A percentile compares a stretch with the other conserved stretches of the same genome.
Evolutionary conservation across 2,329 filamentous ascomycete species (phyloP).

Genomic region (Fusarium foetens): DNA sequence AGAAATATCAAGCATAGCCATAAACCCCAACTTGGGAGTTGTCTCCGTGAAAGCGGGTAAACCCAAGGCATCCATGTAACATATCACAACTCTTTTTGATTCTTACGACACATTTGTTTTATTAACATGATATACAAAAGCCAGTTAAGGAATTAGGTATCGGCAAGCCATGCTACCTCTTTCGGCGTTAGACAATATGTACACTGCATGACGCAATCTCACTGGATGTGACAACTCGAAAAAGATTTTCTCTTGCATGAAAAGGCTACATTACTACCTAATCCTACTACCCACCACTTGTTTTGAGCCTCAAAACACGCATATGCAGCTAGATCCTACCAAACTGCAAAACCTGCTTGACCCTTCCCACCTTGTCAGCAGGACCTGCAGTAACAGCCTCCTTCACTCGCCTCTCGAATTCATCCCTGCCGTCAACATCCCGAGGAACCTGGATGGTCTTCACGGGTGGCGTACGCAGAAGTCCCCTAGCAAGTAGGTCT

Average conservation of each 20-base stretch:
- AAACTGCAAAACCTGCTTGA: conserved; percentile 9
- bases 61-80: not conserved
- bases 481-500: not conserved
- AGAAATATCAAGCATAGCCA: fast-evolving
- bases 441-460: not conserved
- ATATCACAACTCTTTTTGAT: fast-evolving
- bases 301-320: fast-evolving
- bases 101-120: not conserved
- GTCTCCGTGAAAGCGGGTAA: too few species aligned
- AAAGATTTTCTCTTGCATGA: fast-evolving
- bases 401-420: not conserved
- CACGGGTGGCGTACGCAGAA: not conserved
- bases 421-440: not conserved
- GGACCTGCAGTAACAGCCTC: not conserved
- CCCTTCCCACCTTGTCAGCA: not conserved
- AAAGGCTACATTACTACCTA: not conserved
- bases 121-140: not conserved
- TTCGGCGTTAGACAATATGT: not conserved
- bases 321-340: not conserved
- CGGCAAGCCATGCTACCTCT: not conserved
- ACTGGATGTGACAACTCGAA: not conserved
- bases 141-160: too few species aligned
- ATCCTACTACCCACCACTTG: fast-evolving
- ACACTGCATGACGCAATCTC: not conserved
- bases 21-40: not conserved